phyloP scores from a whole-genome alignment of 1,139 yeast genomes.

The Lodderomyces parapsilosis region DNA sequence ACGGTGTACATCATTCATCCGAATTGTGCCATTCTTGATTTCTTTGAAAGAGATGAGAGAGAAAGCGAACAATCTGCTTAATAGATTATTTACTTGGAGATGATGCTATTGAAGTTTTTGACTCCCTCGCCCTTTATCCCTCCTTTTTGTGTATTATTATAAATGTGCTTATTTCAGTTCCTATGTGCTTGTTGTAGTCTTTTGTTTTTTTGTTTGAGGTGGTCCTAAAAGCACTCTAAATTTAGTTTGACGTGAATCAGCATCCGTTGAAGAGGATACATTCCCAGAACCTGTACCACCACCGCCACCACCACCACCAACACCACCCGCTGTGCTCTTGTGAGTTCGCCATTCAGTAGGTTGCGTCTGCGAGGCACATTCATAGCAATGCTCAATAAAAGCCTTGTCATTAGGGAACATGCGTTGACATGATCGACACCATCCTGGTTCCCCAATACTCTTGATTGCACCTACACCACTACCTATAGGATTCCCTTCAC shows the following conservation, averaged over 20 bases:
- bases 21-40: slow-evolving; percentile 75
- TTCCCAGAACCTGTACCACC: neutral
- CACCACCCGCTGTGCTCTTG: neutral
- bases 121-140: slow-evolving; percentile 2
- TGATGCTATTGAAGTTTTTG: no score
- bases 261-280: neutral
- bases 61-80: slow-evolving; percentile 1
- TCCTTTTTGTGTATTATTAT: neutral
- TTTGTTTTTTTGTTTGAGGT: neutral
- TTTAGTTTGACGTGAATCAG: slow-evolving; percentile 8
- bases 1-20: slow-evolving; percentile 80
- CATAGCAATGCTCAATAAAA: slow-evolving; percentile 66
- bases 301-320: neutral
- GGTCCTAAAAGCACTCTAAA: slow-evolving; percentile 11
- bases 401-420: slow-evolving; percentile 55
- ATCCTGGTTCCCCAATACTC: slow-evolving; percentile 51
- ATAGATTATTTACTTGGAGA: neutral
- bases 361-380: slow-evolving; percentile 48
- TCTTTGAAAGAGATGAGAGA: slow-evolving; percentile 30
- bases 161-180: neutral
- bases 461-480: neutral
- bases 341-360: slow-evolving; percentile 27
- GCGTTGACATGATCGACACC: slow-evolving; percentile 63
- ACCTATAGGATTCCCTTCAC: slow-evolving; percentile 4
- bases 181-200: neutral